phyloP scores from a whole-genome alignment of 345 rosid genomes.

The Rhodamnia argentea region DNA sequence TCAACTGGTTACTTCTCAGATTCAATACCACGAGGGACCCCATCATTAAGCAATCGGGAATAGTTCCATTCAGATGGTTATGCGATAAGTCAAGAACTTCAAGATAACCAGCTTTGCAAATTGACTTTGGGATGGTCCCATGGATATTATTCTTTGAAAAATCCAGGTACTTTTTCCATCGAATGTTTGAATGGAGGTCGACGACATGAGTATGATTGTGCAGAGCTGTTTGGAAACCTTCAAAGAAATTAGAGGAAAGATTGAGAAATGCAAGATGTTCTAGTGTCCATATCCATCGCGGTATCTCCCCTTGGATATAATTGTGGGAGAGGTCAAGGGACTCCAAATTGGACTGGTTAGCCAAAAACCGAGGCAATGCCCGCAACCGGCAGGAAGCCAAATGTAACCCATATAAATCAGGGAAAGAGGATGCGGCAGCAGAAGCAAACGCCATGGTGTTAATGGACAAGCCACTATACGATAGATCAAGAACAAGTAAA shows the following conservation, averaged over 20 bases:
- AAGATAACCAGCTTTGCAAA: not conserved
- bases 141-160: not conserved
- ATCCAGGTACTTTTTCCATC: not conserved
- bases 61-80: not conserved
- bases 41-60: not conserved
- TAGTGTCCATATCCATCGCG: constrained; percentile 27
- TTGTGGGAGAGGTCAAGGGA: constrained; percentile 37
- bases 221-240: not conserved
- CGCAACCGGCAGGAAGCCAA: constrained; percentile 35
- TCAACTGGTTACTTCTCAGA: not conserved
- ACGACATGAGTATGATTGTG: not conserved
- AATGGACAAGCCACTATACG: constrained; percentile 21
- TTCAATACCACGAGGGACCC: not conserved
- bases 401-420: constrained; percentile 5
- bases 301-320: constrained; percentile 24
- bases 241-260: constrained; percentile 11
- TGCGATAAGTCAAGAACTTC: not conserved
- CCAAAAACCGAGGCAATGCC: constrained; percentile 18
- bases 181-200: not conserved
- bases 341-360: not conserved
- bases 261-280: not conserved
- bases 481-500: constrained; percentile 20
- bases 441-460: not conserved
- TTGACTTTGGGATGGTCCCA: not conserved
- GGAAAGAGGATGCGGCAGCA: not conserved